Evolutionary conservation across 2,329 filamentous ascomycete genomes (phyloP), one percentile per base, ranked within the genome.

Genomic region (Monilinia vaccinii-corymbosi): DNA sequence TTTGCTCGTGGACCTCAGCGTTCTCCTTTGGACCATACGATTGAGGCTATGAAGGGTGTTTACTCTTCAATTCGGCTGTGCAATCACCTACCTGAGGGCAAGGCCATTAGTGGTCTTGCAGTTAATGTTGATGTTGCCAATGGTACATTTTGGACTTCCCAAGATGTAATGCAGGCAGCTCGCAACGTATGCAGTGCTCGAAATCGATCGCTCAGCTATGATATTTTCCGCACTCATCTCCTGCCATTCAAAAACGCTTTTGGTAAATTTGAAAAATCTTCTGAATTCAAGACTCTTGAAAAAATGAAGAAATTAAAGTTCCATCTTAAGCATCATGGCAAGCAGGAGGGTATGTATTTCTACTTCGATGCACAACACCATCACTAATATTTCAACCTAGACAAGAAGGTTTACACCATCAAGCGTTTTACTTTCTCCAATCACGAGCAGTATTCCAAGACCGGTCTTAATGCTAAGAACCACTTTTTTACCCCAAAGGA

Each of bases 71-170:
- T 97, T 56, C 84, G 91, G 46, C 81, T 93, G 25, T 87, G 86
- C 50, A 80, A 89, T 63, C 57, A 53, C 10, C 8, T 55, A 8
- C 21, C 31, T 53, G 57, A 60, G 11, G 49, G 82, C 36, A 80
- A 82, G 31, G 34, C 38, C 2, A 44, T 58, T 16, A 46, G 47
- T 58, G 83, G 83, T 10, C 78, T 97, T 7, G 84, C 88, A 0
- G 77, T 99, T 71, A 97, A 97, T 67, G 84, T 96, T 13, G 93
- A 99, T 69, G 88, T 96, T 34, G 87, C 92, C 60, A 96, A 97
- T 70, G 89, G 90, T 0, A 89, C 88, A 14, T 99, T 99, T 75
- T 97, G 89, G 87, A 79, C 77, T 42, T 62, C 73, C 1, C 71
- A 73, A 34, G 71, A 74, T 45, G 62, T 78, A 16, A 66, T 68